phyloP scores from a whole-genome alignment of 176 grass and related monocot species.

The Oryza glumipatula region DNA sequence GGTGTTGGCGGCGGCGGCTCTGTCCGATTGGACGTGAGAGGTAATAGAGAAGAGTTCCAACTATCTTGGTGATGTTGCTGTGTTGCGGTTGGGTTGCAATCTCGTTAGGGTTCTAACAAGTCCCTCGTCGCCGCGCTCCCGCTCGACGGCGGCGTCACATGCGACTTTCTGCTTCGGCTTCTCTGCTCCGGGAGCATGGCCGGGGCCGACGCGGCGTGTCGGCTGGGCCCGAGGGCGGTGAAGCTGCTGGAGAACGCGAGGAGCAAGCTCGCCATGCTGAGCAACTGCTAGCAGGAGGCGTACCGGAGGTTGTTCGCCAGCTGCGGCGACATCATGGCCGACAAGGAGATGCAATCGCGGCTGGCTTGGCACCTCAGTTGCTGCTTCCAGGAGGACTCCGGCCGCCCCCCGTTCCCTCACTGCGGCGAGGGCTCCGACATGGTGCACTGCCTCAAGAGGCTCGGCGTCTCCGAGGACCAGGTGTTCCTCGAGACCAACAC shows the following conservation, averaged over 20 bases:
- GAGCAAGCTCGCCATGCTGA: conserved; percentile 53
- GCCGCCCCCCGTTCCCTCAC: conserved; percentile 52
- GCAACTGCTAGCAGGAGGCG: conserved; percentile 80
- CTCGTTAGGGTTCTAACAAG: no score
- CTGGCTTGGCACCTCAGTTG: conserved; percentile 83
- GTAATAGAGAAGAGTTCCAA: no score
- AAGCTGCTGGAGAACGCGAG: conserved; percentile 80
- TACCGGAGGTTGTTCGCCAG: conserved; percentile 75
- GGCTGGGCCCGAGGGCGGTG: conserved; percentile 33
- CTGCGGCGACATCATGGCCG: conserved; percentile 76
- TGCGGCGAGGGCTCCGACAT: conserved; percentile 52
- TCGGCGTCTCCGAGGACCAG: conserved; percentile 63
- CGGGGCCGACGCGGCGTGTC: neutral
- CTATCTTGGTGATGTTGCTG: no score
- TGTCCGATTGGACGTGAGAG: no score
- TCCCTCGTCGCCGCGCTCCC: no score
- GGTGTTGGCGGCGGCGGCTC: no score
- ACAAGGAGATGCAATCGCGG: conserved; percentile 77
- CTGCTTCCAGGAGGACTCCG: conserved; percentile 89
- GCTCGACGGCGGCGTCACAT: no score
- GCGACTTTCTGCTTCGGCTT: no score
- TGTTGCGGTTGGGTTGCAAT: no score
- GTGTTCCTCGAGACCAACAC: conserved; percentile 81
- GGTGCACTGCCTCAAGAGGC: conserved; percentile 63
- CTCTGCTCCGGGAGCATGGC: conserved; percentile 6